phyloP scores from a whole-genome alignment of 176 grass and related monocot genomes.

The Musa beccarii region DNA sequence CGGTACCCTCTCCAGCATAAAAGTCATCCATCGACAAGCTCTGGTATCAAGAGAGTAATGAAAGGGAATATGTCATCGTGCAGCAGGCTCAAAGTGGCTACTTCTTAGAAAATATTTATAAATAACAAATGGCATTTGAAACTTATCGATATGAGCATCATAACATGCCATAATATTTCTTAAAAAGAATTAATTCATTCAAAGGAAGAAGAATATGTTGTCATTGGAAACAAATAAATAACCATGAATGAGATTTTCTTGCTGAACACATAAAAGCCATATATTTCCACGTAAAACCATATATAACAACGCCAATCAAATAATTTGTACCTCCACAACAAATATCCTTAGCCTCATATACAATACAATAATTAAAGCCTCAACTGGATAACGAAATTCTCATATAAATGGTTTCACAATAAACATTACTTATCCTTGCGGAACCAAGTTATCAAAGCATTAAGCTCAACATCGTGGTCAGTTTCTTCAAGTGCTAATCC shows the following conservation, averaged over 20 bases:
- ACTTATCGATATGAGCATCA: neutral
- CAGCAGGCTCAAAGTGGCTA: neutral
- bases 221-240: neutral
- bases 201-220: neutral
- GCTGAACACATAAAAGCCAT: neutral
- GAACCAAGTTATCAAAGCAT: too few relatives aligned
- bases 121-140: neutral
- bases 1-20: constrained; percentile 68
- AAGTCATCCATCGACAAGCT: constrained; percentile 67
- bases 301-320: neutral
- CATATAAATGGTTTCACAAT: neutral
- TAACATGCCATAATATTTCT: neutral
- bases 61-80: neutral
- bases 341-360: too few relatives aligned
- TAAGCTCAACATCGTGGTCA: too few relatives aligned
- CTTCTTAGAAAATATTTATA: neutral
- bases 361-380: too few relatives aligned
- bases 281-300: neutral
- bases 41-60: constrained; percentile 24
- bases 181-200: neutral
- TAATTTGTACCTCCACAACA: neutral
- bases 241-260: neutral
- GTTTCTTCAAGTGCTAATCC: too few relatives aligned
- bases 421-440: too few relatives aligned
- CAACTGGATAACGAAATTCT: too few relatives aligned